Base-by-base conservation (phyloP, 345 rosid genomes). In the Boechera stricta region DNA sequence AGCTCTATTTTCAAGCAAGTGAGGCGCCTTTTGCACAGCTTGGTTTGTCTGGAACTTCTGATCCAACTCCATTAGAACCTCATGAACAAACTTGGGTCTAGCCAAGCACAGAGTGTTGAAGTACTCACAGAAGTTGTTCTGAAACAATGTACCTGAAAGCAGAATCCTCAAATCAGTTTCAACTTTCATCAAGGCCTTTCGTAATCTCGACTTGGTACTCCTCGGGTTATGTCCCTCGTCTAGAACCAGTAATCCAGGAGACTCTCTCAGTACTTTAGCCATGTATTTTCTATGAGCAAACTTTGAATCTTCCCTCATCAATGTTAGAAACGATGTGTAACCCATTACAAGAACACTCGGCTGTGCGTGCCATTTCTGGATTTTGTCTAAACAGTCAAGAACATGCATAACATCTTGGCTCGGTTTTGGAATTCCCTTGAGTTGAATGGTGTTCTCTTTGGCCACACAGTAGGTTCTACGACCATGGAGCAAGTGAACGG, bases 341-440 rank as follows among this genome's bases (percentile, higher is more conserved):
- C 98, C 97, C 98, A 91, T 94, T n/a, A 94, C 93, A 58, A 94
- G 94, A 64, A 94, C 90, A 74, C 97, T 90, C 10, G 98, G 98
- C 26, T 90, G 85, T 1, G 91, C 85, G 72, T 90, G 97, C 98
- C 97, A 94, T 71, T 90, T 94, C 62, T 90, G 96, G 74, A 94
- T 87, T 74, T 94, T 94, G 81, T 91, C 97, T 28, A 91, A 77
- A 86, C 90, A 90, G 81, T 94, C 97, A 79, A 94, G 65, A 58
- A 94, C 88, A 71, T 91, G 98, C 93, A 87, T 88, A 68, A 91
- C 91, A 78, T 90, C 98, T 53, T 84, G 87, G 81, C 88, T 87
- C 1, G 91, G 96, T 56, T 72, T 84, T 0, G 87, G 91, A 36
- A 80, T 81, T 31, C 97, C 93, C 31, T 67, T 81, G 56, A 82